Conservation (phyloP, 345 rosid species). For the Toxicodendron radicans region DNA sequence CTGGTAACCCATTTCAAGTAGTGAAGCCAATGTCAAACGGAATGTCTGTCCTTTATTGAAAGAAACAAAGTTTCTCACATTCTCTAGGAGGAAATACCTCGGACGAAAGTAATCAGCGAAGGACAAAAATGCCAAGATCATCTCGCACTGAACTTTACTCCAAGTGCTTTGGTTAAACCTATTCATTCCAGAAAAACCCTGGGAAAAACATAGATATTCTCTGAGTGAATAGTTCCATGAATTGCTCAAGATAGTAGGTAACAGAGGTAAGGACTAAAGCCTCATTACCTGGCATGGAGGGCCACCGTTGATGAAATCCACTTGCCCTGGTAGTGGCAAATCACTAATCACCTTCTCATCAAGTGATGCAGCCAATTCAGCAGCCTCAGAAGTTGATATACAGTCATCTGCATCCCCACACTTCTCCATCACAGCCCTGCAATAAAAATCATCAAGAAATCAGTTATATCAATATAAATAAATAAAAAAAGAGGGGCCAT, state of each 20-base stretch:
- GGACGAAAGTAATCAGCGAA: conserved; percentile 93
- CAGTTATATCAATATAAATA: conserved; percentile 12
- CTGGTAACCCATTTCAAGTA: conserved; percentile 62
- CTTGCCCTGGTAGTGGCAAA: conserved; percentile 62
- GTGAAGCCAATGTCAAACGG: conserved; percentile 68
- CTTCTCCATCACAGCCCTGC: conserved; percentile 77
- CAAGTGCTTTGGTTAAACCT: conserved; percentile 68
- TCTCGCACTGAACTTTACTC: conserved; percentile 81
- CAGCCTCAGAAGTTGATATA: conserved; percentile 71
- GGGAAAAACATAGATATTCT: conserved; percentile 21
- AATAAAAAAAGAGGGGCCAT: not conserved
- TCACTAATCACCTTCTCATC: conserved; percentile 33
- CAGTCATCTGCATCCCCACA: conserved; percentile 84
- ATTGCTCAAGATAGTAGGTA: not conserved
- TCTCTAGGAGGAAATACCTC: conserved; percentile 84
- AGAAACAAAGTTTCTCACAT: conserved; percentile 81
- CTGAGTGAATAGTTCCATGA: not conserved
- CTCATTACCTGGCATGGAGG: conserved; percentile 87
- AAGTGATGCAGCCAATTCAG: conserved; percentile 43
- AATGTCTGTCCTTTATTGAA: conserved; percentile 86
- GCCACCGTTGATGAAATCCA: conserved; percentile 92
- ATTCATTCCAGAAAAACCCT: conserved; percentile 96
- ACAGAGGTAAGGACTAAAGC: not conserved
- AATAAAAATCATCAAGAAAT: conserved; percentile 17
- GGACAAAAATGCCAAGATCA: conserved; percentile 52